phyloP scores from a whole-genome alignment of 2,329 filamentous ascomycete genomes.

The Fonsecaea monophora region DNA sequence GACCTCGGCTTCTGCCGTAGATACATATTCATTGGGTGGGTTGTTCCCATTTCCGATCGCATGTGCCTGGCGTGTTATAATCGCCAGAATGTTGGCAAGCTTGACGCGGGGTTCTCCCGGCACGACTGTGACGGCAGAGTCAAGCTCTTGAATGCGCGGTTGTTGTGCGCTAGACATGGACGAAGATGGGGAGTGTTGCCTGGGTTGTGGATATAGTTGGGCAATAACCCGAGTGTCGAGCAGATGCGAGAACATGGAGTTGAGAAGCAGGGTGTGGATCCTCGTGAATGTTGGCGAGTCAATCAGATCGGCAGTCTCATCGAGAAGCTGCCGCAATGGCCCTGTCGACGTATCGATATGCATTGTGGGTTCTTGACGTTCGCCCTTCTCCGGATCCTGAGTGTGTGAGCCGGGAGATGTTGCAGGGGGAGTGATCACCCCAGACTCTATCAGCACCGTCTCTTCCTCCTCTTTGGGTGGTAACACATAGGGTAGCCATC shows the following conservation, averaged over 20 bases:
- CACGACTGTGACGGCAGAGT: constrained; percentile 52
- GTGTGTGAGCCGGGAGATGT: constrained; percentile 44
- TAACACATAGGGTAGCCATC: constrained; percentile 85
- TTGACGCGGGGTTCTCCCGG: constrained; percentile 64
- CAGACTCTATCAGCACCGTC: constrained; percentile 80
- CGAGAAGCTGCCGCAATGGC: constrained; percentile 79
- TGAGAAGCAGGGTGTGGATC: constrained; percentile 84
- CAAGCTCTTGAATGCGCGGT: constrained; percentile 43
- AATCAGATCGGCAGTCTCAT: constrained; percentile 94
- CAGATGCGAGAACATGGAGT: constrained; percentile 83
- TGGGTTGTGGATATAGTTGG: constrained; percentile 72
- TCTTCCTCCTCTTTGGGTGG: constrained; percentile 76
- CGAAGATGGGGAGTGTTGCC: constrained; percentile 50
- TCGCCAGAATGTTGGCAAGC: constrained; percentile 86
- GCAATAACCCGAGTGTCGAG: constrained; percentile 81
- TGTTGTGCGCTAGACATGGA: constrained; percentile 56
- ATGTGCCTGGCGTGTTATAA: constrained; percentile 89
- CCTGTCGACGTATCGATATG: constrained; percentile 38
- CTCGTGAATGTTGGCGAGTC: constrained; percentile 91
- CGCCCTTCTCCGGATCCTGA: constrained; percentile 25
- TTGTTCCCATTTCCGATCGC: constrained; percentile 75
- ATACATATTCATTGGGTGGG: constrained; percentile 54
- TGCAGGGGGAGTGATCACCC: constrained; percentile 63
- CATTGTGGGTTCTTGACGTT: constrained; percentile 14
- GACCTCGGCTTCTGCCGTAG: constrained; percentile 53